These are phyloP conservation scores for Auricularia heimuer DNA, from an alignment of 768 basidiomycete species.

Conservation along the genomic window DNA sequence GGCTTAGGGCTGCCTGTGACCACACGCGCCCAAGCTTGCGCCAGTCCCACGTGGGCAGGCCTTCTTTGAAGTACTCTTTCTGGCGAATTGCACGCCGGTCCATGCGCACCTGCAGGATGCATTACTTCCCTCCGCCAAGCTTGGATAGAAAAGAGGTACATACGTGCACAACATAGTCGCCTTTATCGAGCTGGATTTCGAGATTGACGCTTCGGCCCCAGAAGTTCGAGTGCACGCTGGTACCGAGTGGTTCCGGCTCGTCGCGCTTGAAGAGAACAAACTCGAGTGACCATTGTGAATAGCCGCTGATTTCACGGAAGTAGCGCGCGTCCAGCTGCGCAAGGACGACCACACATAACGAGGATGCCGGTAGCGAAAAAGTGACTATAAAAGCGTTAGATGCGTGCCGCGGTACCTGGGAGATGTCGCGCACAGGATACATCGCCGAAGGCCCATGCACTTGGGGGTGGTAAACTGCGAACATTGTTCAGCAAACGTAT, in stretches of 20 bases:
- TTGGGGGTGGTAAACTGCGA: neutral
- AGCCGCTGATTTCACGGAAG: constrained; percentile 37
- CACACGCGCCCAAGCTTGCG: constrained; percentile 7
- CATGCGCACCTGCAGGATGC: neutral
- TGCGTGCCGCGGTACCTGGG: too few relatives aligned
- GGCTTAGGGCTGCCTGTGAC: constrained; percentile 6
- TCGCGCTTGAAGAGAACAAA: constrained; percentile 42
- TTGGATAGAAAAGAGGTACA: neutral
- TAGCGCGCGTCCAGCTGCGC: constrained; percentile 42
- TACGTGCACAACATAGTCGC: constrained; percentile 26
- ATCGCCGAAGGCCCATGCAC: constrained; percentile 46
- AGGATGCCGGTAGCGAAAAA: constrained; percentile 30
- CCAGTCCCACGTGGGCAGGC: neutral
- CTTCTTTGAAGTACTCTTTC: neutral
- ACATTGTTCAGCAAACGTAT: neutral
- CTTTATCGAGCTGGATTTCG: constrained; percentile 16
- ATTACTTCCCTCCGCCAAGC: neutral
- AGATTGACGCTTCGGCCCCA: constrained; percentile 17
- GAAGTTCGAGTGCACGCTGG: constrained; percentile 13
- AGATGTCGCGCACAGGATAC: constrained; percentile 34
- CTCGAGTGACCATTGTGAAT: constrained; percentile 38
- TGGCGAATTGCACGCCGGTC: neutral
- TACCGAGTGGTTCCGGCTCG: constrained; percentile 21
- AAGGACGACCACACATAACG: constrained; percentile 40
- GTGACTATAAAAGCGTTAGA: constrained; percentile 26